phyloP scores from a whole-genome alignment of 352 stramenopile species.

The Pythium dissotocum region DNA sequence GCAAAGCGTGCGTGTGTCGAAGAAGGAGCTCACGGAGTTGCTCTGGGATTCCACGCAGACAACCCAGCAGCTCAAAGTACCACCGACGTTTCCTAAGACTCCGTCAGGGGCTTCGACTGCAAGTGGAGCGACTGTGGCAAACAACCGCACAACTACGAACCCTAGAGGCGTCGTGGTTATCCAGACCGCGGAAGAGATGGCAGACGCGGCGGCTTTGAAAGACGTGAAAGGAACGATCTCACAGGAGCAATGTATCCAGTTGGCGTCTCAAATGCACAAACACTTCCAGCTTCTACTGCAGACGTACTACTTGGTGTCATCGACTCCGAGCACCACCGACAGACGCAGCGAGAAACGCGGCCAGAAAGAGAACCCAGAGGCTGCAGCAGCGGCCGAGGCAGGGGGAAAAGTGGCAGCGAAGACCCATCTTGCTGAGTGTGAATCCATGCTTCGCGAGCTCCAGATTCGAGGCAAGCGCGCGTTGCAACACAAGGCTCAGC shows the following conservation, averaged over 20 bases:
- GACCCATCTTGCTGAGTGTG: conserved; percentile 36
- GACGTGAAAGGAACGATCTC: conserved; percentile 44
- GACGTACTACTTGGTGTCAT: conserved; percentile 57
- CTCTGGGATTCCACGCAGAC: conserved; percentile 80
- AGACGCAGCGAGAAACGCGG: background rate
- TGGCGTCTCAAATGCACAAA: conserved; percentile 89
- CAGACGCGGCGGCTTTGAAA: conserved; percentile 16
- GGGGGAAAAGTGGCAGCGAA: background rate
- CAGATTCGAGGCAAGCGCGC: conserved; percentile 63
- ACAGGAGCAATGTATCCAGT: conserved; percentile 72
- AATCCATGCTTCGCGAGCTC: conserved; percentile 68
- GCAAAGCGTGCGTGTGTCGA: conserved; percentile 52
- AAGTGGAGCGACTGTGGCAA: background rate
- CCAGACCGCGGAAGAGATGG: background rate
- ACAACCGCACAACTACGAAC: background rate
- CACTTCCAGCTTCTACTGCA: conserved; percentile 82
- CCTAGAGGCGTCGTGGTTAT: background rate
- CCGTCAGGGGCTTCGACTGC: background rate
- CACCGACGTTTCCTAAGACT: conserved; percentile 23
- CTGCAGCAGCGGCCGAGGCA: background rate
- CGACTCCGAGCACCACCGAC: background rate
- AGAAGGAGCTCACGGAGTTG: conserved; percentile 80
- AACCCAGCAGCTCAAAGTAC: conserved; percentile 32
- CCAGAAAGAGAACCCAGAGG: background rate
- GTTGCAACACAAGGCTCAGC: conserved; percentile 56